Percentiles rank a stretch among this genome's conserved stretches.
phyloP scores from a whole-genome alignment of 306 rosid genomes.

The Acmispon strigosus region DNA sequence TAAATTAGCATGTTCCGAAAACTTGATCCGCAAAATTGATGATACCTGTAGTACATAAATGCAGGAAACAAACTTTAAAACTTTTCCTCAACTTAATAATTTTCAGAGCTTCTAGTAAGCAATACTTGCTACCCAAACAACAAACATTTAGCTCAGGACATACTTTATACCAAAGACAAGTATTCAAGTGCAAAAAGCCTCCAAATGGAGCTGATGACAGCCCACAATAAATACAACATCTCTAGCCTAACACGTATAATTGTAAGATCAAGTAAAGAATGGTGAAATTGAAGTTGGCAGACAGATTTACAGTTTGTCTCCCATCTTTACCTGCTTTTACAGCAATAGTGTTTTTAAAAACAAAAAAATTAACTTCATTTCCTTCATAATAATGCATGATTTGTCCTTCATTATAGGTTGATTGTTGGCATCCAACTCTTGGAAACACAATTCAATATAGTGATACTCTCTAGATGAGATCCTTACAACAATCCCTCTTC shows the following conservation, averaged over 20 bases:
- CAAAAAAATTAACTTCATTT: background rate
- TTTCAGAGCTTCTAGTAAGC: too few species aligned
- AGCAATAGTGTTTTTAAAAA: background rate
- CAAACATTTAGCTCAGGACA: too few species aligned
- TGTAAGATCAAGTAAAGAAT: background rate
- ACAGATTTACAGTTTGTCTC: background rate
- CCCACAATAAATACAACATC: background rate
- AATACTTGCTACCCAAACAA: too few species aligned
- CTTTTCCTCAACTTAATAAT: background rate
- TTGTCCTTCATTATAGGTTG: background rate
- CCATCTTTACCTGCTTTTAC: background rate
- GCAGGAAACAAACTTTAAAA: conserved; percentile 20
- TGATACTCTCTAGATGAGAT: background rate
- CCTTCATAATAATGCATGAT: background rate
- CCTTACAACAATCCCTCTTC: background rate
- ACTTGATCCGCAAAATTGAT: conserved; percentile 58
- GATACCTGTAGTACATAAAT: conserved; percentile 58
- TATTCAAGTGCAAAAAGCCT: background rate
- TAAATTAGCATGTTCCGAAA: conserved; percentile 65
- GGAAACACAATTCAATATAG: background rate
- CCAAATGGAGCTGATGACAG: background rate
- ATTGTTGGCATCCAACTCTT: background rate
- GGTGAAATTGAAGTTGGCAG: background rate
- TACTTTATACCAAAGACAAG: background rate
- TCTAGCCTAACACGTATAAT: background rate